A percentile compares a stretch with the other conserved stretches of the same genome.
Conservation (phyloP, 192 early-diverging fungal genomes). For the Geranomyces michiganensis region DNA sequence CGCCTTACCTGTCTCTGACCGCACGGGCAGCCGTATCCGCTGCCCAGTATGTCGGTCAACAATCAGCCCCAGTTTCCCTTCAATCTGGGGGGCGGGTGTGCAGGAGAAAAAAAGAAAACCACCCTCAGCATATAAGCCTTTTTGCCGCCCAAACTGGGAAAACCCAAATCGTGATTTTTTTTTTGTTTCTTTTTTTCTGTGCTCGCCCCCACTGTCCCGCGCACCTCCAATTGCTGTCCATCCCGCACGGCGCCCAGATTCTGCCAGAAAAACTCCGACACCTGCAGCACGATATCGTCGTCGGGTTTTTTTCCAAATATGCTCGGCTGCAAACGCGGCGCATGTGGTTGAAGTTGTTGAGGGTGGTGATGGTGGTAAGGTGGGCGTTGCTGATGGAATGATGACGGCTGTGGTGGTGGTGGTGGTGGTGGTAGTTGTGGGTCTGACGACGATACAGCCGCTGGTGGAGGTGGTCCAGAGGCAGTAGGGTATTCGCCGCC, state of each 20-base stretch:
- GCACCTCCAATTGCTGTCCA: constrained; percentile 26
- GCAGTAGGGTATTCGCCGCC: neutral
- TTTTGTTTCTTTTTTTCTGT: too few relatives aligned
- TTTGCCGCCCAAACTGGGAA: too few relatives aligned
- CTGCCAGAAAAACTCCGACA: constrained; percentile 31
- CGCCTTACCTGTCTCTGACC: constrained; percentile 60
- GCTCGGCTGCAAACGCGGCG: constrained; percentile 11
- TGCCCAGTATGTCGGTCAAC: constrained; percentile 65
- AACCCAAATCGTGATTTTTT: too few relatives aligned
- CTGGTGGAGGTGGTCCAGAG: neutral
- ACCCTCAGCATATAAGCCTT: too few relatives aligned
- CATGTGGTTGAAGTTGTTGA: neutral
- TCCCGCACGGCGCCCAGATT: constrained; percentile 6
- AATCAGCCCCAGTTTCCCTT: constrained; percentile 87
- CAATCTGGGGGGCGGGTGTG: too few relatives aligned
- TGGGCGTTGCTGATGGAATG: neutral
- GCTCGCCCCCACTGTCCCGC: neutral
- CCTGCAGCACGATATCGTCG: constrained; percentile 21
- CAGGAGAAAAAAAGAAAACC: too few relatives aligned
- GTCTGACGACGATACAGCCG: neutral
- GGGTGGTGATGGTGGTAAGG: neutral
- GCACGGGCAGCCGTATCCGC: constrained; percentile 66
- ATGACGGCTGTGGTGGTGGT: neutral
- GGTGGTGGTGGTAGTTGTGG: neutral
- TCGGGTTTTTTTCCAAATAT: constrained; percentile 27